Conservation (phyloP, 192 early-diverging fungal species). For the Podila epicladia region DNA sequence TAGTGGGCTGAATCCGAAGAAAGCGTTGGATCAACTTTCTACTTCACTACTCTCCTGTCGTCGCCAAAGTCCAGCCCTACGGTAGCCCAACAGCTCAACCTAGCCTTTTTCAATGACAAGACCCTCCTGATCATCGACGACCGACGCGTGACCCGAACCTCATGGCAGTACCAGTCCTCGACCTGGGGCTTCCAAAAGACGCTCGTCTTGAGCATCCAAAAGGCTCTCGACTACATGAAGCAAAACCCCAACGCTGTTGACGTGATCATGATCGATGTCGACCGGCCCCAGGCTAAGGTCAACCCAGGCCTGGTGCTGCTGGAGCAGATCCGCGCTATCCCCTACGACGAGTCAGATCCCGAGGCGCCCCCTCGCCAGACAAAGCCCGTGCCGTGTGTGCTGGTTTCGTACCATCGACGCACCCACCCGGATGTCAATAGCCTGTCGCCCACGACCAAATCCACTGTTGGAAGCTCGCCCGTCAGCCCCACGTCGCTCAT, state of each 20-base stretch:
- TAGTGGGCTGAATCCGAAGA: slow-evolving; percentile 50
- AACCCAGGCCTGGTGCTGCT: slow-evolving; percentile 36
- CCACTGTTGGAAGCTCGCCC: background rate
- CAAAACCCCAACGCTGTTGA: slow-evolving; percentile 35
- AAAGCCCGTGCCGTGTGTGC: slow-evolving; percentile 34
- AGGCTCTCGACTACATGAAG: slow-evolving; percentile 30
- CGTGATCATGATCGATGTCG: slow-evolving; percentile 48
- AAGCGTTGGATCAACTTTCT: slow-evolving; percentile 45
- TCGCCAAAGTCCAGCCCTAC: slow-evolving; percentile 24
- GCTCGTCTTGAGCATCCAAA: slow-evolving; percentile 29
- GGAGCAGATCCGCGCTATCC: slow-evolving; percentile 26
- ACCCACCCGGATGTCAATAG: background rate
- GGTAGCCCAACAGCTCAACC: slow-evolving; percentile 35
- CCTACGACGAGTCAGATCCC: background rate
- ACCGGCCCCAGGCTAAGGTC: slow-evolving; percentile 35
- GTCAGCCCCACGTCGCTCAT: slow-evolving; percentile 5
- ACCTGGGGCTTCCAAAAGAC: slow-evolving; percentile 43
- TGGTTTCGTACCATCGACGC: slow-evolving; percentile 38
- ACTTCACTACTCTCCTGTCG: slow-evolving; percentile 32
- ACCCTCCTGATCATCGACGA: slow-evolving; percentile 41
- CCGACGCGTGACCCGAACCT: slow-evolving; percentile 40
- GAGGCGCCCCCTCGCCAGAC: background rate
- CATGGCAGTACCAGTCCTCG: slow-evolving; percentile 44
- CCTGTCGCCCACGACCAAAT: background rate
- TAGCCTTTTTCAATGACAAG: slow-evolving; percentile 43